A percentile compares a stretch with the other conserved stretches of the same genome.
Evolutionary conservation across 2,329 filamentous ascomycete species (phyloP).

Genomic region (Fusarium sp.): DNA sequence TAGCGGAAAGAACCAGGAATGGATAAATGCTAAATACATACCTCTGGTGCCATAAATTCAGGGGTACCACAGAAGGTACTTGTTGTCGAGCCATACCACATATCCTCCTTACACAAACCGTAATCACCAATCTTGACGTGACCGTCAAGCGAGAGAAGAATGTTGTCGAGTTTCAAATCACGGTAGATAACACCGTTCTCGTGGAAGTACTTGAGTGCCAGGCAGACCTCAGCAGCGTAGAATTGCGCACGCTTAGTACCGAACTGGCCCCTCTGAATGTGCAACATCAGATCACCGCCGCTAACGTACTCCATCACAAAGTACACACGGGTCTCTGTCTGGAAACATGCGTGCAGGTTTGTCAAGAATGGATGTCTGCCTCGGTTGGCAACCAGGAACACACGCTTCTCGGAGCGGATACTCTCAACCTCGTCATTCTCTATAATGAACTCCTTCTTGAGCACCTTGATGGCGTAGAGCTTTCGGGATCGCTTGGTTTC

Average conservation of each 20-base stretch:
- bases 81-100: conserved; percentile 98
- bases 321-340: conserved; percentile 97
- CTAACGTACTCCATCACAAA: conserved; percentile 99
- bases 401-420: conserved; percentile 95
- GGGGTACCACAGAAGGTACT: conserved; percentile 99
- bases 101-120: conserved; percentile 98
- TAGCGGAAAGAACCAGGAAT: conserved; percentile 42
- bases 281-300: conserved; percentile 97
- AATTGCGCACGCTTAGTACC: conserved; percentile 98
- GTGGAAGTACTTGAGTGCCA: conserved; percentile 98
- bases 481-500: conserved; percentile 94
- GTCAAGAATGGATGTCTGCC: conserved; percentile 96
- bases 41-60: conserved; percentile 99
- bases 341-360: conserved; percentile 96
- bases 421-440: conserved; percentile 99
- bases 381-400: conserved; percentile 96
- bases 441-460: conserved; percentile 99
- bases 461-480: conserved; percentile 96
- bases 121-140: conserved; percentile 99
- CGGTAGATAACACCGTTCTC: conserved; percentile 99
- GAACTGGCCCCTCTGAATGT: conserved; percentile 97
- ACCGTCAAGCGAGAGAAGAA: conserved; percentile 91
- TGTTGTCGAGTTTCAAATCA: conserved; percentile 93
- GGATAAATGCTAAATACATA: conserved; percentile 54
- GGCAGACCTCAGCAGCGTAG: conserved; percentile 95